Evolutionary conservation across 2,329 filamentous ascomycete species (phyloP).

Genomic region (Thyridium curvatum): DNA sequence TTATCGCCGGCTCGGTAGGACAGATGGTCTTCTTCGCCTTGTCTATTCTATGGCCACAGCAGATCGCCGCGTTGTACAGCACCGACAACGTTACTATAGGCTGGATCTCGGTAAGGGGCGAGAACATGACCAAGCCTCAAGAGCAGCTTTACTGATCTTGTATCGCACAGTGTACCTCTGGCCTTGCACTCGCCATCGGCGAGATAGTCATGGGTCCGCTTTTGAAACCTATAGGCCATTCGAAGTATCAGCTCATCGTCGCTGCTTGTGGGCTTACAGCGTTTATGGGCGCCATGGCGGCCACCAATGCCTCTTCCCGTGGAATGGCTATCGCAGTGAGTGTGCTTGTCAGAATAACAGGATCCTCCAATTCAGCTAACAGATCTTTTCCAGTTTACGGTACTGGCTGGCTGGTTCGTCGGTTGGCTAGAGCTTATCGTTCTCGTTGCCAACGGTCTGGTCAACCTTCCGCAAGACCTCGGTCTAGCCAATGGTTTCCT

Average conservation of each 20-base stretch:
- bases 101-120: not conserved
- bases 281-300: conserved; percentile 6
- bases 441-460: conserved; percentile 5
- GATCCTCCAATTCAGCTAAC: conserved; percentile 4
- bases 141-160: no score
- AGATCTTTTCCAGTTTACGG: conserved; percentile 6
- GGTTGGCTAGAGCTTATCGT: conserved; percentile 8
- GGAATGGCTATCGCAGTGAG: no score
- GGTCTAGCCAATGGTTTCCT: conserved; percentile 8
- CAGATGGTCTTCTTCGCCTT: not conserved
- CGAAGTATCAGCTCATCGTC: conserved; percentile 1
- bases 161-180: not conserved
- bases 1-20: not conserved
- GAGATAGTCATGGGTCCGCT: not conserved
- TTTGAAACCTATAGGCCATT: conserved; percentile 1
- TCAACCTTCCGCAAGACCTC: conserved; percentile 6
- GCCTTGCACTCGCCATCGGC: not conserved
- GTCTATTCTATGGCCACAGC: conserved; percentile 1
- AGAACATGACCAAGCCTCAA: no score
- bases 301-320: conserved; percentile 1
- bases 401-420: conserved; percentile 7
- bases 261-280: conserved; percentile 3
- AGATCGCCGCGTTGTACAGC: conserved; percentile 1
- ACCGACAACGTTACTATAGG: conserved; percentile 2
- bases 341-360: no score